These are phyloP conservation scores for Citropsis articulata DNA, from an alignment of 345 rosid species.

Conservation along the genomic window DNA sequence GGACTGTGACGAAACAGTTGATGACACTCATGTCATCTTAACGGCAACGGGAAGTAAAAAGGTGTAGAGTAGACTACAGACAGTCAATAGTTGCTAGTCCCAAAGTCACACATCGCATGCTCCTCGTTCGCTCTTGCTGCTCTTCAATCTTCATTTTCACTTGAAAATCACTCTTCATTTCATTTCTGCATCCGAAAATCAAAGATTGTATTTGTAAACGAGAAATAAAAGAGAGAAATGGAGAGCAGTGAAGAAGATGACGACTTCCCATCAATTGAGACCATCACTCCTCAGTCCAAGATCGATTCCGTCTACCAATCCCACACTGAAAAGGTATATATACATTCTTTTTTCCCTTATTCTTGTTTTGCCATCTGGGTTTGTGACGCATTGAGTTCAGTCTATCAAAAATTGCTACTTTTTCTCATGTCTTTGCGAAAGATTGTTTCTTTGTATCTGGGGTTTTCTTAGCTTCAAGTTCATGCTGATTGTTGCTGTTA, in stretches of 20 bases:
- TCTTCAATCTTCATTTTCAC: not conserved
- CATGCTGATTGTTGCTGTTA: not conserved
- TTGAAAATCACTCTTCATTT: not conserved
- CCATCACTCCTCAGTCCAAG: slow-evolving; percentile 86
- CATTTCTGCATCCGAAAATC: not conserved
- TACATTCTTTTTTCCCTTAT: not conserved
- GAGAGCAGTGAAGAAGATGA: slow-evolving; percentile 99
- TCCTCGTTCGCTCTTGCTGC: not conserved
- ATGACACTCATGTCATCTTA: not conserved
- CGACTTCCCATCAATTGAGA: slow-evolving; percentile 79
- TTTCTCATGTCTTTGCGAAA: not conserved
- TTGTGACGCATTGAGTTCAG: not conserved
- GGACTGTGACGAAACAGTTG: not conserved
- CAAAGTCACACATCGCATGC: not conserved
- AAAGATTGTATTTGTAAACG: not conserved
- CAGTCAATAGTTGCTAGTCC: not conserved
- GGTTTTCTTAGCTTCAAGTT: not conserved
- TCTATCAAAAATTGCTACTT: not conserved
- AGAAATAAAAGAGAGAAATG: slow-evolving; percentile 27
- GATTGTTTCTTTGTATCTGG: not conserved
- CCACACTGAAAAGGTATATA: slow-evolving; percentile 72
- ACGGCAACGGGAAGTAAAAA: not conserved
- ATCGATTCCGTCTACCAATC: slow-evolving; percentile 85
- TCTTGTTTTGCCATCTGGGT: not conserved
- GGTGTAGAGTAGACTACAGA: too few species aligned